phyloP scores from a whole-genome alignment of 164 flowering plant species.

The Vitis amurensis region DNA sequence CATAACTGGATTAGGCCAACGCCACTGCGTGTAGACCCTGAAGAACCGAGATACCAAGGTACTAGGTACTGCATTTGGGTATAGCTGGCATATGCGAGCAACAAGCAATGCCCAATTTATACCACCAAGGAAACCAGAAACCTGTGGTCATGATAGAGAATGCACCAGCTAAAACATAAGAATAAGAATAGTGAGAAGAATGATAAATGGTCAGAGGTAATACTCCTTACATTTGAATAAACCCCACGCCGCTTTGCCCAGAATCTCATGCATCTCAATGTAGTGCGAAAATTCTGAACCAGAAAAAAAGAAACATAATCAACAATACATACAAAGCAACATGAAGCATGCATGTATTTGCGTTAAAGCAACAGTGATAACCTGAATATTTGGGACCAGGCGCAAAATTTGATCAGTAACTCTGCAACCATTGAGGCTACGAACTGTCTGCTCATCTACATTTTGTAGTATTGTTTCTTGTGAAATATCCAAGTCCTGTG shows the following conservation, averaged over 20 bases:
- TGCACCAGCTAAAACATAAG: neutral
- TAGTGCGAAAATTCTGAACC: slow-evolving; percentile 75
- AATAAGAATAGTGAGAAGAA: neutral
- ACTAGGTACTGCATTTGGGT: slow-evolving; percentile 58
- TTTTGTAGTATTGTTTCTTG: slow-evolving; percentile 77
- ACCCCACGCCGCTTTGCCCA: slow-evolving; percentile 97
- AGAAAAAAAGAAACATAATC: slow-evolving; percentile 11
- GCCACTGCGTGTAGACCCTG: slow-evolving; percentile 59
- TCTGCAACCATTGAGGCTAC: slow-evolving; percentile 94
- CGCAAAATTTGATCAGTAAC: slow-evolving; percentile 87
- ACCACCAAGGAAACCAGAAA: slow-evolving; percentile 66
- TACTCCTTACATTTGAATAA: slow-evolving; percentile 77
- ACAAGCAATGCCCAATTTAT: slow-evolving; percentile 66
- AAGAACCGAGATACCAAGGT: slow-evolving; percentile 59
- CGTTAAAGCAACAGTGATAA: slow-evolving; percentile 8
- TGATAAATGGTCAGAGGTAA: neutral
- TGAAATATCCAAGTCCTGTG: slow-evolving; percentile 83
- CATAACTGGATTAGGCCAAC: slow-evolving; percentile 70
- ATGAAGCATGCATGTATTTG: neutral
- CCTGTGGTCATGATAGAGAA: slow-evolving; percentile 27
- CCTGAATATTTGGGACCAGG: slow-evolving; percentile 91
- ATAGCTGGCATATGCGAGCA: slow-evolving; percentile 62
- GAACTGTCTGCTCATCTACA: slow-evolving; percentile 86
- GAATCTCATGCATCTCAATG: slow-evolving; percentile 83
- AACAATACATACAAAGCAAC: neutral